Evolutionary conservation across 2,329 filamentous ascomycete genomes (phyloP).

Genomic region (Trichoderma cornu-damae): DNA sequence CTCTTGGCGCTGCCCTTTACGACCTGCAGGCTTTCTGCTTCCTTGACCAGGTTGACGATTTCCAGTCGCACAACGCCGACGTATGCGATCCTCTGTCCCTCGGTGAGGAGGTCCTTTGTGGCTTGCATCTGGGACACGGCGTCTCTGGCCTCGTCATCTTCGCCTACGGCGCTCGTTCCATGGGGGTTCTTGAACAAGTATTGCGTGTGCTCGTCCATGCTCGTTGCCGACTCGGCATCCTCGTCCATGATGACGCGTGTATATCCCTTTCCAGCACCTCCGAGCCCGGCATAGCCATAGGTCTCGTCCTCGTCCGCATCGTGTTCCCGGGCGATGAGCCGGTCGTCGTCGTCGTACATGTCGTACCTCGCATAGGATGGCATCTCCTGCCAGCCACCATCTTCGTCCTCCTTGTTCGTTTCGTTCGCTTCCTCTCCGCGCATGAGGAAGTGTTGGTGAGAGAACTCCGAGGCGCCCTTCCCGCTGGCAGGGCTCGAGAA

Average conservation of each 20-base stretch:
- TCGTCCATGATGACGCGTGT: constrained; percentile 94
- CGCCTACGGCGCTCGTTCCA: constrained; percentile 56
- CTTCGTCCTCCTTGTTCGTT: constrained; percentile 50
- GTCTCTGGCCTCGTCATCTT: constrained; percentile 74
- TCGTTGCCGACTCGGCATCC: constrained; percentile 87
- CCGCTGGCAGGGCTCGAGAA: constrained; percentile 32
- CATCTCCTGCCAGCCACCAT: constrained; percentile 88
- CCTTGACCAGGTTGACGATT: constrained; percentile 70
- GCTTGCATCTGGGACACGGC: constrained; percentile 86
- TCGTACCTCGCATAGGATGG: constrained; percentile 88
- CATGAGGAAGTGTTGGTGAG: neutral
- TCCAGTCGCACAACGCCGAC: constrained; percentile 83
- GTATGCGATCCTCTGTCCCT: constrained; percentile 93
- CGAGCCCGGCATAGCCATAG: constrained; percentile 69
- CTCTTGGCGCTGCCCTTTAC: constrained; percentile 66
- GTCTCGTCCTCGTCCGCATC: constrained; percentile 62
- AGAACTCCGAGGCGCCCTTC: constrained; percentile 60
- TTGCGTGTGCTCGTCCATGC: constrained; percentile 93
- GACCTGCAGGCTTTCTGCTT: constrained; percentile 56
- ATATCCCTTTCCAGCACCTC: constrained; percentile 90
- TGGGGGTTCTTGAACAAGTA: constrained; percentile 81
- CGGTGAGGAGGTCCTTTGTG: constrained; percentile 90
- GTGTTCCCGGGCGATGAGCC: constrained; percentile 75
- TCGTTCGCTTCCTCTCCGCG: constrained; percentile 50
- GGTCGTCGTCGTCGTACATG: constrained; percentile 92